Conservation (phyloP, 2,329 filamentous ascomycete species). For the Pyrenochaeta sp. region DNA sequence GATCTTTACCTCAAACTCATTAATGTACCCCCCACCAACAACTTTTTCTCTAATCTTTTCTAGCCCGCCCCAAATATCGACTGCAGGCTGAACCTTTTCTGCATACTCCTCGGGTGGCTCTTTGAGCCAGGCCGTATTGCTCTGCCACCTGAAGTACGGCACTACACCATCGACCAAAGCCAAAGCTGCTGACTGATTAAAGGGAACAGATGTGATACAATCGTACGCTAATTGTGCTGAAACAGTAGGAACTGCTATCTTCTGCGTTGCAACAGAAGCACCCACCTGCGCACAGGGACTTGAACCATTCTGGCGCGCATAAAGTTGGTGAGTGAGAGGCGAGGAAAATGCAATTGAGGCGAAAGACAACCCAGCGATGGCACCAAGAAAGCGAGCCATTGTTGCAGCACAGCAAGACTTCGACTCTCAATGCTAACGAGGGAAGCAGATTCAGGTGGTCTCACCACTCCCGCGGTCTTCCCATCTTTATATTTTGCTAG, state of each 20-base stretch:
- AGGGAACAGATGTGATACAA: conserved; percentile 56
- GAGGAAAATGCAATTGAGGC: conserved; percentile 37
- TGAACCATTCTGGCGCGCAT: conserved; percentile 38
- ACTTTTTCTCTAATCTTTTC: conserved; percentile 52
- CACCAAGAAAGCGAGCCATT: conserved; percentile 36
- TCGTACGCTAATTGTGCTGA: conserved; percentile 56
- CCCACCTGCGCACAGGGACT: conserved; percentile 45
- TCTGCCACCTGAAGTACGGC: conserved; percentile 59
- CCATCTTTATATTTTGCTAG: conserved; percentile 9
- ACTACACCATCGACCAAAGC: conserved; percentile 53
- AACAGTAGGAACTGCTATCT: conserved; percentile 48
- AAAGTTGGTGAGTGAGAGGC: conserved; percentile 29
- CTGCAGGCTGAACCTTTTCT: conserved; percentile 54
- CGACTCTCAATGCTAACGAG: background rate
- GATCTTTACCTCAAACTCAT: conserved; percentile 50
- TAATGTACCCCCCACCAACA: conserved; percentile 46
- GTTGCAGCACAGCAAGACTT: conserved; percentile 5
- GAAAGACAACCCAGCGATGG: conserved; percentile 34
- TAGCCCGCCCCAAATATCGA: conserved; percentile 53
- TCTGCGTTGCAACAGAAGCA: conserved; percentile 36
- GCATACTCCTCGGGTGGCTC: conserved; percentile 57
- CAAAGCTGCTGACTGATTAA: conserved; percentile 53
- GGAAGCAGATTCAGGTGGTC: background rate
- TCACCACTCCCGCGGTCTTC: background rate
- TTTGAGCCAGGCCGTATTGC: conserved; percentile 54